A percentile compares a stretch with the other conserved stretches of the same genome.
Evolutionary conservation across 257 asterid species (phyloP).

Genomic region (Solanum piurae): DNA sequence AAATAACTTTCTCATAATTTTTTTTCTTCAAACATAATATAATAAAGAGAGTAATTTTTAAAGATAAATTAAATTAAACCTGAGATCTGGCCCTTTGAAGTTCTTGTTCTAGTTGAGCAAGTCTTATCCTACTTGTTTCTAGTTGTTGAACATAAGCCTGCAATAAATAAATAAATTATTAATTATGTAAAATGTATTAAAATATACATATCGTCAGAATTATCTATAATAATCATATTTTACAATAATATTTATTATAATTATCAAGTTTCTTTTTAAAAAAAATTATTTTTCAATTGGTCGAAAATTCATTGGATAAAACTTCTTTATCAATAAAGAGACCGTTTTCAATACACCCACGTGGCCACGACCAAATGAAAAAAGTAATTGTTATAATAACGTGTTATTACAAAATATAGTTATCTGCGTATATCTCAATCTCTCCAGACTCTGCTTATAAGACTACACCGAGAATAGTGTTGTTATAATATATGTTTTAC

Average conservation of each 20-base stretch:
- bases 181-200: background rate
- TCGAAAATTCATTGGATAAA: too few species aligned
- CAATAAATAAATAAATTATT: background rate
- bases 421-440: too few species aligned
- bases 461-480: background rate
- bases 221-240: background rate
- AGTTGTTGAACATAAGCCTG: slow-evolving; percentile 98
- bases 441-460: background rate
- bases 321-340: background rate
- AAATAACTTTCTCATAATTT: background rate
- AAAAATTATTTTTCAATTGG: too few species aligned
- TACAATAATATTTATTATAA: too few species aligned
- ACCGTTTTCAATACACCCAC: too few species aligned
- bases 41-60: background rate
- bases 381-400: background rate
- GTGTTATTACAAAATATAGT: too few species aligned
- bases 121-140: slow-evolving; percentile 87
- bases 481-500: slow-evolving; percentile 11
- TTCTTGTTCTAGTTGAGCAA: slow-evolving; percentile 87
- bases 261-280: background rate
- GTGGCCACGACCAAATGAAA: background rate
- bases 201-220: too few species aligned
- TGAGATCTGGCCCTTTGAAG: slow-evolving; percentile 88
- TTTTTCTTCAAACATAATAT: too few species aligned
- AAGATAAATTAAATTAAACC: slow-evolving; percentile 27